Conservation (phyloP, 164 flowering plant species). For the Platanus orientalis region DNA sequence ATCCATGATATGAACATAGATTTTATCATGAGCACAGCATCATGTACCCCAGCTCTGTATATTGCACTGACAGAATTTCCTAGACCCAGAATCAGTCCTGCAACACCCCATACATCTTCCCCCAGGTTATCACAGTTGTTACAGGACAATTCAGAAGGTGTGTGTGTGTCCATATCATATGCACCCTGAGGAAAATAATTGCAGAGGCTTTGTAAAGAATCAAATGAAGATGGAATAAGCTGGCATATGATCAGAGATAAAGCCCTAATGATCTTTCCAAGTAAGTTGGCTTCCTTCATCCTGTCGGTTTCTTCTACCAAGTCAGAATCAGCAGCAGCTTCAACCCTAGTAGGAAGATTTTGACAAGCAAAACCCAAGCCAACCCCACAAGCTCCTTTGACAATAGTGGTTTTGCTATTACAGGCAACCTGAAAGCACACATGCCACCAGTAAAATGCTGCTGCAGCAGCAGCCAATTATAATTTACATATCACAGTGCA, state of each 20-base stretch:
- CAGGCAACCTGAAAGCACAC: constrained; percentile 58
- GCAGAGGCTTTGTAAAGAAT: constrained; percentile 42
- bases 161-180: constrained; percentile 17
- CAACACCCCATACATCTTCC: constrained; percentile 87
- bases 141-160: constrained; percentile 20
- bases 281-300: constrained; percentile 42
- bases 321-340: constrained; percentile 27
- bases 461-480: constrained; percentile 1
- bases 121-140: constrained; percentile 37
- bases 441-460: neutral
- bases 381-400: constrained; percentile 93
- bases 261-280: constrained; percentile 49
- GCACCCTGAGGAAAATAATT: constrained; percentile 27
- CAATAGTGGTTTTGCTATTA: constrained; percentile 68
- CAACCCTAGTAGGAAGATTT: constrained; percentile 54
- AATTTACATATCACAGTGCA: neutral
- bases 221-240: constrained; percentile 42
- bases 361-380: constrained; percentile 82
- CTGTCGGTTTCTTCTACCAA: constrained; percentile 30
- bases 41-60: constrained; percentile 56
- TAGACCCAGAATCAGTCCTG: constrained; percentile 83
- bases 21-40: constrained; percentile 64
- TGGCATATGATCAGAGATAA: constrained; percentile 43
- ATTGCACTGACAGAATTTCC: constrained; percentile 60
- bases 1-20: constrained; percentile 62